Base-by-base conservation (phyloP, 352 stramenopile species). In the Pythium chondricola region DNA sequence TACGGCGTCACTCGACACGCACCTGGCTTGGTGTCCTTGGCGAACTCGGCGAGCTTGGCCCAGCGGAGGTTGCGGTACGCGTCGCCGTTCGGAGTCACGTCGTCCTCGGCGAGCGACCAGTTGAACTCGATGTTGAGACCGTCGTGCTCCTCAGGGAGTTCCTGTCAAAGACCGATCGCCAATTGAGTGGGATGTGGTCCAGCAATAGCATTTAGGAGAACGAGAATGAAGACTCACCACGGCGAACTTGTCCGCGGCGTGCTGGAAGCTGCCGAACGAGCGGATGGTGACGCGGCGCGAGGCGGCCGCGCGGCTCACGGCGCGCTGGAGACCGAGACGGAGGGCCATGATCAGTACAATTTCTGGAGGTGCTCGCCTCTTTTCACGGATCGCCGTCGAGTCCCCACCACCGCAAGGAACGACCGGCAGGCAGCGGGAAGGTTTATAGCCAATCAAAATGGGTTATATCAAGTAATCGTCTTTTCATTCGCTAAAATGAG, bases 71-170 rank as follows among this genome's bases (percentile, higher is more conserved):
- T 93, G 41, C 72, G 75, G 63, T 80, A 90, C 14, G 74, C 77
- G 54, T 90, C 78, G 26, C 79, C 75, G 51, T 85, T 70, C 37
- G 81, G 76, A 43, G 76, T 88, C 49, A 93, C 75, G 49, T 93
- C 81, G 54, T 93, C 78, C 32, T 85, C 68, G 0, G 74, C 81
- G 4, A 93, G 63, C 48, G 78, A 90, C 81, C 81, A 93, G 62
- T 93, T 93, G 51, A 93, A 89, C 52, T 93, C 78, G 27, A 90
- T 88, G 66, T 90, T 82, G 11, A 90, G 63, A 3, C 74, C 81
- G 20, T 90, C 81, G 56, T 82, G 74, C 60, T 89, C 74, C 50
- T 88, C 48, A 5, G 81, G 81, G 29, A 89, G 74, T n/a, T 85
- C 68, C 76, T 88, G 31, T 54, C 62, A 29, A 21, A n/a, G n/a